A percentile compares a stretch with the other conserved stretches of the same genome.
These are phyloP conservation scores for Penicillium sp. DNA, from an alignment of 2,329 filamentous ascomycete species.

Conservation along the genomic window DNA sequence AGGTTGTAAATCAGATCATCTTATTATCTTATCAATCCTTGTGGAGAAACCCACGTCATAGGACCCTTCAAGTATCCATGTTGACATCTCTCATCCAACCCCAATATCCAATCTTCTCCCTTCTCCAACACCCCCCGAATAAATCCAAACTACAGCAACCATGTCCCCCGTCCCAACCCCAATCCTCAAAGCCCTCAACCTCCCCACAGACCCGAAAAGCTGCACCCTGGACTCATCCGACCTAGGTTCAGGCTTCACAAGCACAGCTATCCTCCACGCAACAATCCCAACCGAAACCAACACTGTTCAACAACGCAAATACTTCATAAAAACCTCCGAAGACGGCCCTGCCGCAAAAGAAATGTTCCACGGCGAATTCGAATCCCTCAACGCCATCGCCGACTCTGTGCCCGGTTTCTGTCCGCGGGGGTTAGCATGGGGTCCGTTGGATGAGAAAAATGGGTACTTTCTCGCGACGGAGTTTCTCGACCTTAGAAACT, in stretches of 20 bases:
- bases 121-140: neutral
- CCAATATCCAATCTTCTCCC: neutral
- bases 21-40: constrained; percentile 14
- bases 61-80: constrained; percentile 11
- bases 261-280: constrained; percentile 49
- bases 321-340: constrained; percentile 50
- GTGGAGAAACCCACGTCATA: constrained; percentile 32
- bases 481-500: constrained; percentile 65
- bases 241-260: constrained; percentile 53
- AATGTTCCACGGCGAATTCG: constrained; percentile 72
- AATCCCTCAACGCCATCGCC: constrained; percentile 82
- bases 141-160: neutral
- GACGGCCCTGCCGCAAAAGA: constrained; percentile 42
- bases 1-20: neutral
- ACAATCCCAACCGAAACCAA: constrained; percentile 32
- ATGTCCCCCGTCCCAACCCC: constrained; percentile 43
- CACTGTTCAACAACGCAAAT: constrained; percentile 38
- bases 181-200: constrained; percentile 47
- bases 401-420: constrained; percentile 74
- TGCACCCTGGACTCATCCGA: constrained; percentile 45
- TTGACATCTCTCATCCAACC: constrained; percentile 12
- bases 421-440: constrained; percentile 76
- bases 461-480: constrained; percentile 70
- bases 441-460: constrained; percentile 56
- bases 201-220: constrained; percentile 41